These are phyloP conservation scores for Hypsizygus ulmarius DNA, from an alignment of 1,284 basidiomycete genomes.

Conservation along the genomic window DNA sequence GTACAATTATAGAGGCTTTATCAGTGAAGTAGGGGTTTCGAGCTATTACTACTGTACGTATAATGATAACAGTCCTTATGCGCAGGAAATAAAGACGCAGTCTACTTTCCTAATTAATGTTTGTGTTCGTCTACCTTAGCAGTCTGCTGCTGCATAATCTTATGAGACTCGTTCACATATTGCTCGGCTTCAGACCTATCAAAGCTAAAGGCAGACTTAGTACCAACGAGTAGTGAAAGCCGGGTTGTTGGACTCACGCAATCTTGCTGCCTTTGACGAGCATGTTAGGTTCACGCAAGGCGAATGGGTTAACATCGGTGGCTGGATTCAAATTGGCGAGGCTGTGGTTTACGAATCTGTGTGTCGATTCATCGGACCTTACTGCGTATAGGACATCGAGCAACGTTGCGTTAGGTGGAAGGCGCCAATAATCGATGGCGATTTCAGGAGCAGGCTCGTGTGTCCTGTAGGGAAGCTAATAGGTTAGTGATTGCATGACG, in stretches of 20 bases:
- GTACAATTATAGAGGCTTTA: not conserved
- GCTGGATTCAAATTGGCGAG: constrained; percentile 78
- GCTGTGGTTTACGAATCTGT: constrained; percentile 92
- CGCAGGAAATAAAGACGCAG: not conserved
- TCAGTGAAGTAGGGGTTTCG: not conserved
- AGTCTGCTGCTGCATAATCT: constrained; percentile 35
- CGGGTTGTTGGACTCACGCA: constrained; percentile 49
- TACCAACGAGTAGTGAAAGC: constrained; percentile 1
- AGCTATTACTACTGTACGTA: not conserved
- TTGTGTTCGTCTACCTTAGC: constrained; percentile 4
- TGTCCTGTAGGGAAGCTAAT: constrained; percentile 34
- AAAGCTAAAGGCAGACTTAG: constrained; percentile 50
- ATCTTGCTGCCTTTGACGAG: constrained; percentile 71
- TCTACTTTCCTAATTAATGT: constrained; percentile 3
- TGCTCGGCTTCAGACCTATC: constrained; percentile 71
- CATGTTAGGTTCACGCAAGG: constrained; percentile 86
- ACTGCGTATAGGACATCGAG: constrained; percentile 90
- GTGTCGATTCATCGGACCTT: constrained; percentile 88
- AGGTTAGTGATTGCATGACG: not conserved
- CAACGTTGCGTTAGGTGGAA: constrained; percentile 70
- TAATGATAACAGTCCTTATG: not conserved
- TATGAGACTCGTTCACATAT: constrained; percentile 58
- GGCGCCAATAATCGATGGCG: constrained; percentile 93
- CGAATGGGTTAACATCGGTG: constrained; percentile 89
- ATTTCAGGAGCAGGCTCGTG: constrained; percentile 80